Conservation (phyloP, 1,284 basidiomycete genomes). For the Heimioporus retisporus region DNA sequence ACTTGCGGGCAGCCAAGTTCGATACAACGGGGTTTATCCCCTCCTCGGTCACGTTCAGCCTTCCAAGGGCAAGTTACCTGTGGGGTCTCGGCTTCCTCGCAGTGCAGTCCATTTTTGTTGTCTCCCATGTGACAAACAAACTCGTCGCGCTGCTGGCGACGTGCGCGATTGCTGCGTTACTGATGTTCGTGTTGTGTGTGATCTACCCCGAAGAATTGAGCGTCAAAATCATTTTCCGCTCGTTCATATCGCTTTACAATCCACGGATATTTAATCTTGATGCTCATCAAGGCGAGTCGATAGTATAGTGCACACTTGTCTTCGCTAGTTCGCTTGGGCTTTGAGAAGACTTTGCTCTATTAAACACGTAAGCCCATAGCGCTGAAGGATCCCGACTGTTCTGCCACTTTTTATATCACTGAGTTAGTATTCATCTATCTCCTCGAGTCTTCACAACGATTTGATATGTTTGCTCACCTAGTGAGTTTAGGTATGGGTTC, state of each 20-base stretch:
- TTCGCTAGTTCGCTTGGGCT: too few species aligned
- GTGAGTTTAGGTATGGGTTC: too few species aligned
- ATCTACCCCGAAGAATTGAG: conserved; percentile 31
- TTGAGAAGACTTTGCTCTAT: too few species aligned
- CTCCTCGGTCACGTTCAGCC: conserved; percentile 37
- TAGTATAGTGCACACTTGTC: conserved; percentile 24
- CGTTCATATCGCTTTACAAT: conserved; percentile 13
- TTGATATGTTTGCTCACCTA: too few species aligned
- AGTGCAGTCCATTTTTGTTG: conserved; percentile 34
- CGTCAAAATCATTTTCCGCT: conserved; percentile 5
- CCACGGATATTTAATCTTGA: conserved; percentile 17
- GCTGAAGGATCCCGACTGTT: too few species aligned
- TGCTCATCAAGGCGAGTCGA: background rate
- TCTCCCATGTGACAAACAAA: conserved; percentile 20
- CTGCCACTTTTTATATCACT: too few species aligned
- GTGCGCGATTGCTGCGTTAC: conserved; percentile 18
- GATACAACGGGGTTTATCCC: conserved; percentile 33
- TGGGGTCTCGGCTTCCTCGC: conserved; percentile 37
- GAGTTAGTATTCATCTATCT: too few species aligned
- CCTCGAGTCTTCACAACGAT: too few species aligned
- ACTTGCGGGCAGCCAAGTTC: conserved; percentile 33
- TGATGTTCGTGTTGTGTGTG: conserved; percentile 27
- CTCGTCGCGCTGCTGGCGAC: conserved; percentile 23
- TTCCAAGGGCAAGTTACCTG: conserved; percentile 38
- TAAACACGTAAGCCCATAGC: too few species aligned